Conservation (phyloP, 176 grass and related monocot species). For the Oropetium thomaeum region DNA sequence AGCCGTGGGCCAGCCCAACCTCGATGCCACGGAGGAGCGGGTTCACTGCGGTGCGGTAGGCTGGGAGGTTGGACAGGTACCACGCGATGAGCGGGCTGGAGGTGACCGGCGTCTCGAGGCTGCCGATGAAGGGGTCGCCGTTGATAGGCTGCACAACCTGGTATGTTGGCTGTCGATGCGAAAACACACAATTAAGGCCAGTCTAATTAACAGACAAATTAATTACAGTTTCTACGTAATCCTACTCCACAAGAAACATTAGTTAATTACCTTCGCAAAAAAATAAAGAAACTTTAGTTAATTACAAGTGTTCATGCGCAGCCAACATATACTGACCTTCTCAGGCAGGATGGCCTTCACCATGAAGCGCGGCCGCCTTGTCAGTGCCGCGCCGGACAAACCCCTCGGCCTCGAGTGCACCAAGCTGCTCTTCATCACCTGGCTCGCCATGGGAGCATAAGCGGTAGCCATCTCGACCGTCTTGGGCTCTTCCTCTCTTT, state of each 20-base stretch:
- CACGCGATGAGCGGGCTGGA: constrained; percentile 87
- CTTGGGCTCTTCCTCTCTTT: not conserved
- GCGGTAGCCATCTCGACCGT: constrained; percentile 69
- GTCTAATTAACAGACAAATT: not conserved
- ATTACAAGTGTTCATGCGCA: no score
- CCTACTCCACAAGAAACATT: no score
- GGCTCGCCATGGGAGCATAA: constrained; percentile 81
- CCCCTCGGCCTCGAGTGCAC: constrained; percentile 53
- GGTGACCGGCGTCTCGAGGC: constrained; percentile 84
- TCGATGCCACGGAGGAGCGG: constrained; percentile 92
- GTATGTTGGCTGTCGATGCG: constrained; percentile 51
- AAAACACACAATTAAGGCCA: not conserved
- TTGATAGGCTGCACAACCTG: constrained; percentile 98
- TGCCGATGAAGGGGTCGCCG: constrained; percentile 92
- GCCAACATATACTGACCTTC: constrained; percentile 64
- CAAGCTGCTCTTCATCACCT: constrained; percentile 60
- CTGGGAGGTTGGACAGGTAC: constrained; percentile 98
- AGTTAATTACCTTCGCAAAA: no score
- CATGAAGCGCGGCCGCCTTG: constrained; percentile 52
- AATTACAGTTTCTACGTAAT: not conserved
- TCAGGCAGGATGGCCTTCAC: constrained; percentile 75
- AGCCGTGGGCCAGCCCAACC: constrained; percentile 87
- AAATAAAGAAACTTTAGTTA: no score
- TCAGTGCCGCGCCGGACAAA: constrained; percentile 42
- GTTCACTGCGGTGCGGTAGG: constrained; percentile 93